phyloP scores from a whole-genome alignment of 2,329 filamentous ascomycete genomes.

The Alternaria ethzedia region DNA sequence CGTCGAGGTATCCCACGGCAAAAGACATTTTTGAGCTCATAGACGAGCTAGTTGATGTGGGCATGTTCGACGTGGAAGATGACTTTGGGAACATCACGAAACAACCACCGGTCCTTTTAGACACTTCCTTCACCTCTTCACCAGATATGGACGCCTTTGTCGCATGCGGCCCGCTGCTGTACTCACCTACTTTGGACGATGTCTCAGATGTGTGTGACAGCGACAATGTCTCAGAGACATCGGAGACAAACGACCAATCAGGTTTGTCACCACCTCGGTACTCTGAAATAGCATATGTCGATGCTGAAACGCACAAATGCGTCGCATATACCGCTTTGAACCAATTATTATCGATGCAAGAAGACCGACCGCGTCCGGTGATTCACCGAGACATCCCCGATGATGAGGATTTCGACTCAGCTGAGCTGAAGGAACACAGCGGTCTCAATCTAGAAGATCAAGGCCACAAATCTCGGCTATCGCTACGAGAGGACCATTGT shows the following conservation, averaged over 20 bases:
- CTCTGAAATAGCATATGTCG: conserved; percentile 1
- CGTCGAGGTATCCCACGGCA: not conserved
- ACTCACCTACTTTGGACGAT: not conserved
- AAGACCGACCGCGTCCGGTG: not conserved
- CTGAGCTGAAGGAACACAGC: not conserved
- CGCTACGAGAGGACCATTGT: not conserved
- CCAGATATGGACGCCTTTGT: not conserved
- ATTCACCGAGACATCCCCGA: not conserved
- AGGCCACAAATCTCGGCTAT: not conserved
- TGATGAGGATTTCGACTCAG: not conserved
- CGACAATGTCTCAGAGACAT: conserved; percentile 1
- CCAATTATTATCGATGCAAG: not conserved
- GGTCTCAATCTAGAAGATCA: not conserved
- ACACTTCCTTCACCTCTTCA: not conserved
- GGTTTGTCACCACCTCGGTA: not conserved
- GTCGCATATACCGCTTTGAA: conserved; percentile 9
- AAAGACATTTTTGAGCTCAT: not conserved
- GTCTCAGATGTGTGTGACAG: not conserved
- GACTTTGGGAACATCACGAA: no score
- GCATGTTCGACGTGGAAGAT: not conserved
- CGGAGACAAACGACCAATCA: not conserved
- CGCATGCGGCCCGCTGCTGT: not conserved
- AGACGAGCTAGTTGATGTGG: not conserved
- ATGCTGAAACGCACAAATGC: conserved; percentile 7
- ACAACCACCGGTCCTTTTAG: not conserved